A percentile compares a stretch with the other conserved stretches of the same genome.
Evolutionary conservation across 2,329 filamentous ascomycete genomes (phyloP).

Genomic region (Drechmeria coniospora): DNA sequence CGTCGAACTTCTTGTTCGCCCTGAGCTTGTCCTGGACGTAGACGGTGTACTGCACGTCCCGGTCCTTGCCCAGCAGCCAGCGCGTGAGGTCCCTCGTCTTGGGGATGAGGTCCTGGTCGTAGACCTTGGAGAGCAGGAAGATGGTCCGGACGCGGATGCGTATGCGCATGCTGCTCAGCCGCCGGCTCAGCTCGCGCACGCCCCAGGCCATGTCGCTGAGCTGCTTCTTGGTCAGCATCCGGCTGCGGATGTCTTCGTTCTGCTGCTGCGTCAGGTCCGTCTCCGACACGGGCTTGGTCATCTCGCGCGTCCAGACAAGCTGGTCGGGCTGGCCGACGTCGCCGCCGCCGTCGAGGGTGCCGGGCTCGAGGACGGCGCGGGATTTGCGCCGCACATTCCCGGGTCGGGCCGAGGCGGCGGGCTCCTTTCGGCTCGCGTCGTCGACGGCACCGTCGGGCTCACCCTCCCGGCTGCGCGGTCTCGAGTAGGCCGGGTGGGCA

Average conservation of each 20-base stretch:
- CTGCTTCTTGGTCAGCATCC: conserved; percentile 89
- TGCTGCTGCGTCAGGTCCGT: conserved; percentile 20
- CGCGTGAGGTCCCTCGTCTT: conserved; percentile 62
- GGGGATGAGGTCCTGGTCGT: conserved; percentile 64
- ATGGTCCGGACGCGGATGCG: conserved; percentile 69
- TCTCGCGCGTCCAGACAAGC: conserved; percentile 34
- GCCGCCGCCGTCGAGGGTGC: conserved; percentile 23
- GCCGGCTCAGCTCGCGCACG: conserved; percentile 77
- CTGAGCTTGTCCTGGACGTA: conserved; percentile 69
- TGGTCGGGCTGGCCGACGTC: conserved; percentile 40
- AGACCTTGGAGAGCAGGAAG: conserved; percentile 83
- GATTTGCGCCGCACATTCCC: conserved; percentile 8
- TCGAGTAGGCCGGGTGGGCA: no score
- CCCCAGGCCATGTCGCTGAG: conserved; percentile 95
- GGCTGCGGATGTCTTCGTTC: conserved; percentile 34
- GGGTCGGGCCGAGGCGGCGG: conserved; percentile 10
- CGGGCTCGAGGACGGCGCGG: conserved; percentile 20
- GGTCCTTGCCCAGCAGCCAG: conserved; percentile 65
- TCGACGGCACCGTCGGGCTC: conserved; percentile 5
- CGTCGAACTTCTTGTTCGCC: conserved; percentile 58
- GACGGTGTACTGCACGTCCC: conserved; percentile 55
- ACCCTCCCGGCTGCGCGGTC: no score
- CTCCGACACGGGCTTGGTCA: conserved; percentile 27
- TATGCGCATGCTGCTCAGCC: conserved; percentile 67
- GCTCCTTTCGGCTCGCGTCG: conserved; percentile 5